Evolutionary conservation across 2,329 filamentous ascomycete genomes (phyloP), one percentile per base, ranked within the genome.

Genomic region (Xylariaceae sp.): DNA sequence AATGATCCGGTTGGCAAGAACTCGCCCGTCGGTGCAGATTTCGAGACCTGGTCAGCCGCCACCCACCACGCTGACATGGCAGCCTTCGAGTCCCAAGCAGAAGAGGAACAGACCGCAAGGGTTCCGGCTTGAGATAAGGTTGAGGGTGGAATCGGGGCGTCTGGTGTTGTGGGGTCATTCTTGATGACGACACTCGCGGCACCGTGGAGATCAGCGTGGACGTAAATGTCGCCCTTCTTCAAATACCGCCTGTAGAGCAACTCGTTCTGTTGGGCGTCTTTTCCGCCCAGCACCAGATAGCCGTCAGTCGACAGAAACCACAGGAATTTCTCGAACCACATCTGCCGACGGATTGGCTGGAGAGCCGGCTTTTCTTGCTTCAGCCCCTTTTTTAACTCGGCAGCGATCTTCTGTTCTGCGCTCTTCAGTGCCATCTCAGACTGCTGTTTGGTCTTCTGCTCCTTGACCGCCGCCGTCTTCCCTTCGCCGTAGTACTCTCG

Each of bases 51-150:
- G 38, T 90, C 82, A 2, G 86, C 83, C 46, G 83, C 81, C 0
- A 94, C 90, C 92, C 92, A 98, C 83, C 87, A 98, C 7, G 90
- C 89, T 13, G 85, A 83, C 85, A 97, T 94, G 12, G 88, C 79
- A 7, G 90, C 90, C 62, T 98, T 98, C 1, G 86, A 90, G 44
- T 97, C 92, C 92, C 92, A 98, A 0, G 90, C 92, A 40, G 73
- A 83, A 1, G 88, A 96, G 7, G 86, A 85, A 46, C 86, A 87
- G 4, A 98, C 85, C 0, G 84, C 81, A 19, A 96, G 66, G 31
- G 82, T 83, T 0, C 92, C 92, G 3, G 92, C 92, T 65, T 98
- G 92, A 0, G 87, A 84, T 3, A 98, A 66, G 0, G 92, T 97
- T 2, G 87, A 86, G 0, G 92, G 92, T 3, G 92, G 88, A 17